Evolutionary conservation across 768 basidiomycete species (phyloP), one percentile per base, ranked within the genome.

Genomic region (Podaxis sp.): DNA sequence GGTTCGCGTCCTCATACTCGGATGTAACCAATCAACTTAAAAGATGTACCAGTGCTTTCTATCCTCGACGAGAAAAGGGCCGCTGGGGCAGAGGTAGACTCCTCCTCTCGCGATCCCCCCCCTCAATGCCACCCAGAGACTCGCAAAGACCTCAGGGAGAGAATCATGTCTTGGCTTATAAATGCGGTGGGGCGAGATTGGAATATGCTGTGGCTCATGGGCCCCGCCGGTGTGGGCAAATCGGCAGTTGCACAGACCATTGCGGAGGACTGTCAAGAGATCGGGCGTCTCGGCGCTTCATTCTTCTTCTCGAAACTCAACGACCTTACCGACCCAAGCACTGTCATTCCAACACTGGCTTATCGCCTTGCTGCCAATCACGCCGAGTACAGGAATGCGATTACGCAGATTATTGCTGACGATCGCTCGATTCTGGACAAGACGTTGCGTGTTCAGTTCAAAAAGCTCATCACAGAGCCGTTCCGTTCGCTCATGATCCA

Each of bases 181-280:
- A 15, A 15, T 15, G 9, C 44, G 33, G 15, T 19, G 33, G n/a
- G 36, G 4, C 53, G 53, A 19, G 19, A 19, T 15, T 55, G n/a
- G 57, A 65, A 49, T 5, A 36, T 62, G 4, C 24, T 57, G 19
- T 65, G 60, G 60, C 49, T 65, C 11, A n/a, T 33, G 4, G 64
- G 64, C 0, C 57, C 61, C 8, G 61, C 64, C 3, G 64, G 64
- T 6, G 28, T 42, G 2, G 64, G 64, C 7, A 65, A 65, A 52
- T 62, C 64, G 0, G 64, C 64, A 11, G 57, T 63, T 9, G 56
- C 52, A 8, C 60, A 62, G n/a, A 61, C 64, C 1, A 26, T 65
- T 13, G 60, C 61, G 1, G 64, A 63, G 9, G 8, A 24, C 3
- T 65, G 60, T 39, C 15, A 15, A 11, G 42, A 57, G 19, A 33